Evolutionary conservation across 2,329 filamentous ascomycete species (phyloP).

Genomic region (Lasiodiplodia hormozganensis): DNA sequence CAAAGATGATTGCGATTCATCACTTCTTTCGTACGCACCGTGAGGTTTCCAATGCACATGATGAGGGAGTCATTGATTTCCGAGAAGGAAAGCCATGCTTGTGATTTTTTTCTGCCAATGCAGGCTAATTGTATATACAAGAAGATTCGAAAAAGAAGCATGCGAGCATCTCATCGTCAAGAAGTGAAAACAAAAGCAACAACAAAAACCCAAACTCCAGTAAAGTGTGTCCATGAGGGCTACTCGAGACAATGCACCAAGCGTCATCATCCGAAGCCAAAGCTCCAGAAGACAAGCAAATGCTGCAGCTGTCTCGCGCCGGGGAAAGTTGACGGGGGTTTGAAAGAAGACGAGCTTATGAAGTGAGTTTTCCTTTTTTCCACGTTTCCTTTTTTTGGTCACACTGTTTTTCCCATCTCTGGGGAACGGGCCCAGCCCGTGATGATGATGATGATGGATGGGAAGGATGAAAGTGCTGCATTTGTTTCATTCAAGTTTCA

Average conservation of each 20-base stretch:
- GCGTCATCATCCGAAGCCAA: background rate
- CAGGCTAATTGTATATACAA: background rate
- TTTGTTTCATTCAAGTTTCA: background rate
- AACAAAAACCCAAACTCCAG: background rate
- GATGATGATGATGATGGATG: background rate
- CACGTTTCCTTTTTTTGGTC: background rate
- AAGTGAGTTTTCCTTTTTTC: background rate
- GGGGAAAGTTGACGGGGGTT: background rate
- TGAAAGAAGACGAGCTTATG: background rate
- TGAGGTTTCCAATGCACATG: too few relatives aligned
- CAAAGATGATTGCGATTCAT: too few relatives aligned
- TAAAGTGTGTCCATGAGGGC: background rate
- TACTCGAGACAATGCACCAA: background rate
- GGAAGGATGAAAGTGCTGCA: background rate
- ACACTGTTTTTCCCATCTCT: background rate
- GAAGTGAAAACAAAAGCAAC: background rate
- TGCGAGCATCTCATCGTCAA: background rate
- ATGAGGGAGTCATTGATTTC: background rate
- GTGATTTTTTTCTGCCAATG: background rate
- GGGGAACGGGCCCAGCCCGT: background rate
- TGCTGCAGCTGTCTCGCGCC: background rate
- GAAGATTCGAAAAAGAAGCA: background rate
- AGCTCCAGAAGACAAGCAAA: background rate
- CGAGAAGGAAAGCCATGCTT: background rate
- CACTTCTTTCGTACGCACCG: too few relatives aligned